A percentile compares a stretch with the other conserved stretches of the same genome.
These are phyloP conservation scores for Torulaspora globosa DNA, from an alignment of 1,139 yeast species.

Conservation along the genomic window DNA sequence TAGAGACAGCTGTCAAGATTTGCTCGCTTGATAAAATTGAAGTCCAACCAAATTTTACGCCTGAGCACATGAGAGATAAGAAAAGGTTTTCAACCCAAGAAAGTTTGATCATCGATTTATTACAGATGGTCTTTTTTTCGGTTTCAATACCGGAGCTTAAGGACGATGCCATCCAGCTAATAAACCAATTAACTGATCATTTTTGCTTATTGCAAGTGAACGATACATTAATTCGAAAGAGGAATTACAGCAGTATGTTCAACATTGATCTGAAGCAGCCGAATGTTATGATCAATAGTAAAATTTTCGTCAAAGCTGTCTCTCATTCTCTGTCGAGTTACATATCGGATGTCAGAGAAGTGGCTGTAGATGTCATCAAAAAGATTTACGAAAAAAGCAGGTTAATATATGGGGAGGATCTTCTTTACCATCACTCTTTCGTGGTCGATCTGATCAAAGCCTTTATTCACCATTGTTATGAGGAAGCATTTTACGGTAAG, in stretches of 20 bases:
- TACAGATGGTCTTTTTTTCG: conserved; percentile 71
- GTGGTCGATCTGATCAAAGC: conserved; percentile 73
- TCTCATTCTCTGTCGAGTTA: conserved; percentile 79
- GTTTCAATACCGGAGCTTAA: conserved; percentile 71
- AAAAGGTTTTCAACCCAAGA: conserved; percentile 56
- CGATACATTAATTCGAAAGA: conserved; percentile 64
- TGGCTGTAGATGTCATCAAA: conserved; percentile 66
- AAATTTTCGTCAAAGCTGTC: conserved; percentile 67
- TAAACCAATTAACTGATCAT: conserved; percentile 71
- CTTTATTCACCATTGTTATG: conserved; percentile 87
- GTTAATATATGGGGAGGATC: conserved; percentile 63
- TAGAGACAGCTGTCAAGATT: conserved; percentile 48
- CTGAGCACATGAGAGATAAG: conserved; percentile 47
- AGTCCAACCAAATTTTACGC: conserved; percentile 32
- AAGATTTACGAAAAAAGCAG: conserved; percentile 59
- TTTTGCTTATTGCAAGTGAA: conserved; percentile 74
- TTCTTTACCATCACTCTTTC: conserved; percentile 67
- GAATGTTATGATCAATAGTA: conserved; percentile 61
- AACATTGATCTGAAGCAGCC: conserved; percentile 81
- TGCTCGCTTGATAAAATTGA: conserved; percentile 46
- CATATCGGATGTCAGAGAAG: conserved; percentile 61
- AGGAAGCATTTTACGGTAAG: conserved; percentile 78
- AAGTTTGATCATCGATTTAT: conserved; percentile 43
- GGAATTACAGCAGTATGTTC: conserved; percentile 67
- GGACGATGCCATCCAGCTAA: conserved; percentile 59